Evolutionary conservation across 805 yeast genomes (phyloP).

Genomic region (Wickerhamiella musiphila): DNA sequence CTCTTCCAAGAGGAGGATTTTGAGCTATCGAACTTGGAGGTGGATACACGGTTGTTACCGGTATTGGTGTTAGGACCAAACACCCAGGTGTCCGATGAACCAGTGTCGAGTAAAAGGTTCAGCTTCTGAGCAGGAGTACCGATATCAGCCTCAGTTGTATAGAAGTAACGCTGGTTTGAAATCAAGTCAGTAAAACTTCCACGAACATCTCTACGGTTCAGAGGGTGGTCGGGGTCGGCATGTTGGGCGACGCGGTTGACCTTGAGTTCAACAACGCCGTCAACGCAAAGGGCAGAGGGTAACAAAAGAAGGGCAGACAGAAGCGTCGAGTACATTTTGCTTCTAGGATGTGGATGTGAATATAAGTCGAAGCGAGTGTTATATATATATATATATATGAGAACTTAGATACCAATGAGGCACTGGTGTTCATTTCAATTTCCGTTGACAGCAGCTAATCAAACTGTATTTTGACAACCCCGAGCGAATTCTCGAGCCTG

Average conservation of each 20-base stretch:
- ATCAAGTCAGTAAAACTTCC: conserved; percentile 6
- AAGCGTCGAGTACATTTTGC: background rate
- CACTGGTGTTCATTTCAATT: too few species aligned
- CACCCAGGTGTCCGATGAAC: conserved; percentile 61
- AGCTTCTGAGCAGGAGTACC: conserved; percentile 46
- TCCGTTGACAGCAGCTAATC: too few species aligned
- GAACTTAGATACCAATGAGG: too few species aligned
- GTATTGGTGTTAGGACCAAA: conserved; percentile 21
- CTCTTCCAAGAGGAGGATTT: conserved; percentile 16
- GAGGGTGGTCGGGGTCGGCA: background rate
- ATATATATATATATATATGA: background rate
- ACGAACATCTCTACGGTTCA: background rate
- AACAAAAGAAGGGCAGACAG: background rate
- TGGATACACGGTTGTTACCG: conserved; percentile 2
- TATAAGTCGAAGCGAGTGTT: too few species aligned
- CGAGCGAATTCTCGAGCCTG: too few species aligned
- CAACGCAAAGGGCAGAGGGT: conserved; percentile 1
- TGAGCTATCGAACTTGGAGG: conserved; percentile 17
- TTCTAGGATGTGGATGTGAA: too few species aligned
- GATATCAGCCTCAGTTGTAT: conserved; percentile 23
- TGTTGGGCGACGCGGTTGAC: conserved; percentile 1
- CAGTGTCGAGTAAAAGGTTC: conserved; percentile 51
- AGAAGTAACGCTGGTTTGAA: conserved; percentile 21
- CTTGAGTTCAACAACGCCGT: conserved; percentile 1
- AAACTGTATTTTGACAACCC: too few species aligned